Evolutionary conservation across 495 filamentous ascomycete genomes (phyloP).

Genomic region (Aspergillus leporis): DNA sequence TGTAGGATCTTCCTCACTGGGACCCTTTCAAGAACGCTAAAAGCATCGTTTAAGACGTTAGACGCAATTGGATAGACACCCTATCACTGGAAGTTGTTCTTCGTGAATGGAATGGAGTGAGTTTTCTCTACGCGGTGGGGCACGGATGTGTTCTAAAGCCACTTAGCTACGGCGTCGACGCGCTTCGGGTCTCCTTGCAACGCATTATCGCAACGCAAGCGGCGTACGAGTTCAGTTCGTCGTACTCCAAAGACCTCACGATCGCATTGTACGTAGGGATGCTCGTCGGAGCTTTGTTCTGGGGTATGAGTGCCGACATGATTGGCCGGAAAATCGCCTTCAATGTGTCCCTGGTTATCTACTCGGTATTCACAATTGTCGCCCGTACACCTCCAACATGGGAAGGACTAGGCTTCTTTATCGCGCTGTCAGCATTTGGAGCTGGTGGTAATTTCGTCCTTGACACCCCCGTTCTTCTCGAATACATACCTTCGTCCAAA

Average conservation of each 20-base stretch:
- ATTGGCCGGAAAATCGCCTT: slow-evolving; percentile 56
- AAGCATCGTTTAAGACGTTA: too few relatives aligned
- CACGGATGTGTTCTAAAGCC: too few relatives aligned
- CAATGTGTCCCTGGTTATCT: slow-evolving; percentile 51
- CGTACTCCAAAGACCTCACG: slow-evolving; percentile 37
- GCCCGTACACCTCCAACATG: slow-evolving; percentile 52
- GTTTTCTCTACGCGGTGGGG: too few relatives aligned
- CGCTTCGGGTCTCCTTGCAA: too few relatives aligned
- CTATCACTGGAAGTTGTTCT: too few relatives aligned
- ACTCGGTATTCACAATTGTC: slow-evolving; percentile 48
- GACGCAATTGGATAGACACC: too few relatives aligned
- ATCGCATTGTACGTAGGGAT: slow-evolving; percentile 59
- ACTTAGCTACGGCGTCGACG: too few relatives aligned
- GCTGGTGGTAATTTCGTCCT: slow-evolving; percentile 69
- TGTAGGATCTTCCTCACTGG: too few relatives aligned
- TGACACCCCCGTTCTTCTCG: slow-evolving; percentile 62
- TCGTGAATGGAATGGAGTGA: too few relatives aligned
- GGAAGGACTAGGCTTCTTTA: slow-evolving; percentile 49
- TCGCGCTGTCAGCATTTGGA: slow-evolving; percentile 48
- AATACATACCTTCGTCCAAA: slow-evolving; percentile 48
- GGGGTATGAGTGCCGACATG: slow-evolving; percentile 56
- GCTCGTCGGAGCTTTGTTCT: slow-evolving; percentile 55
- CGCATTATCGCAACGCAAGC: too few relatives aligned
- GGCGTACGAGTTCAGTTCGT: too few relatives aligned
- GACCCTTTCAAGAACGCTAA: too few relatives aligned